Evolutionary conservation across 768 basidiomycete species (phyloP), one percentile per base, ranked within the genome.

Genomic region (Lepiota brunneoincarnata): DNA sequence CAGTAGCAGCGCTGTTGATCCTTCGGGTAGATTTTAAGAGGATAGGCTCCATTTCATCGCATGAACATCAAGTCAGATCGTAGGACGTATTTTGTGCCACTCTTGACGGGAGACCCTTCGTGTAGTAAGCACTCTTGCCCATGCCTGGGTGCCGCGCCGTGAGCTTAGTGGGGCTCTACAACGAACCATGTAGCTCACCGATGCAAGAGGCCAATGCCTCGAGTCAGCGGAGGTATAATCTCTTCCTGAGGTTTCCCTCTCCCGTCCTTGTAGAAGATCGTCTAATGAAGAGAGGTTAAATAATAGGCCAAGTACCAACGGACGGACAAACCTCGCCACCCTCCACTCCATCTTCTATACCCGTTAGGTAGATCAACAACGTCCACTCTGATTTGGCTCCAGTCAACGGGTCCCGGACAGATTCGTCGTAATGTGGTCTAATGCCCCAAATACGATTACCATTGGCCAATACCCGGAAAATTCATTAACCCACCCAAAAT

Each of bases 371-470:
- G 21, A 91, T 75, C 21, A 91, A 67, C 35, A 91, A 66, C 0
- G 89, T 91, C 89, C 89, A 91, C 64, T 89, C 87, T 31, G 85
- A 87, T 63, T 78, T 81, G 1, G 78, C 75, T 3, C 84, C 84
- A 6, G 84, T 83, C 48, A 72, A 62, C 3, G 75, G 52, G 63
- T 87, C 86, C 6, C 75, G 74, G 23, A 87, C 81, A 17, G 82
- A 81, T 61, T 88, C 87, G 58, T 91, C 88, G 60, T 89, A 91
- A 64, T 90, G 89, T 12, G 82, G 79, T 18, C 78, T 79, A 38
- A 14, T 20, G 34, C 28, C 12, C 6, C 50, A 24, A 7, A 18
- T 43, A 21, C 14, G 45, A 9, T 39, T 21, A 41, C 42, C 18
- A 34, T 18, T 20, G 48, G 24, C 35, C 21, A 42, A 9, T 26